phyloP scores from a whole-genome alignment of 1,284 basidiomycete species.

The Ganoderma multipileum region DNA sequence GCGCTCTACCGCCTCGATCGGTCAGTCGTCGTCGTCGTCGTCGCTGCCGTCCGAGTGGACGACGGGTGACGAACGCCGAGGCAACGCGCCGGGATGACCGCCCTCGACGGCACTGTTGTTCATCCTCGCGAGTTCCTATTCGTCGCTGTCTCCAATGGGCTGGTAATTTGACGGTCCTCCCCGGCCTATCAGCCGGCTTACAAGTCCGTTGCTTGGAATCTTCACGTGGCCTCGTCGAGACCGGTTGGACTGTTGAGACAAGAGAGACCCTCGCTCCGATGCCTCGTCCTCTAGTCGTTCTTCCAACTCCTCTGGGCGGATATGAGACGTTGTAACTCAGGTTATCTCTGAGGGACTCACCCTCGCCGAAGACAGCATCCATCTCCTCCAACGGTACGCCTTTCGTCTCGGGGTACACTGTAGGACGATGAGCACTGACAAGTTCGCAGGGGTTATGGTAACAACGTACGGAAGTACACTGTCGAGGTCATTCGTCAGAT shows the following conservation, averaged over 20 bases:
- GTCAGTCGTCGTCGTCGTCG: conserved; percentile 19
- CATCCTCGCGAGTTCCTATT: conserved; percentile 79
- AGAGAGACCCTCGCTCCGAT: conserved; percentile 70
- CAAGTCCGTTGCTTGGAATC: conserved; percentile 46
- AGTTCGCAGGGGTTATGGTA: conserved; percentile 4
- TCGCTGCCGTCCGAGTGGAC: conserved; percentile 23
- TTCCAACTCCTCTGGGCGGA: conserved; percentile 57
- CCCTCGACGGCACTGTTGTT: conserved; percentile 40
- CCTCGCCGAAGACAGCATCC: conserved; percentile 86
- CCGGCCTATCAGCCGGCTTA: conserved; percentile 60
- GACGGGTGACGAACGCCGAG: conserved; percentile 24
- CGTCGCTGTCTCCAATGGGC: conserved; percentile 57
- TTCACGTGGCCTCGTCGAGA: conserved; percentile 43
- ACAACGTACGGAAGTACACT: conserved; percentile 76
- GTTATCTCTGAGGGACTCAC: conserved; percentile 41
- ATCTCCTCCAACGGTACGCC: conserved; percentile 84
- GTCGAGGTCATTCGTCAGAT: conserved; percentile 25
- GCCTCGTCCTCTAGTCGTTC: conserved; percentile 72
- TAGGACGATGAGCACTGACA: conserved; percentile 22
- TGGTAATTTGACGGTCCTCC: conserved; percentile 55
- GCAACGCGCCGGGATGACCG: conserved; percentile 29
- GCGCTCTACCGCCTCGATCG: conserved; percentile 23
- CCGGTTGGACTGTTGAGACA: conserved; percentile 47
- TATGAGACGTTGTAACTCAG: conserved; percentile 8
- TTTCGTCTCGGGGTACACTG: conserved; percentile 86